Percentiles rank a stretch among this genome's conserved stretches.
Conservation (phyloP, 805 yeast species). For the Zygotorulaspora chibaensis region DNA sequence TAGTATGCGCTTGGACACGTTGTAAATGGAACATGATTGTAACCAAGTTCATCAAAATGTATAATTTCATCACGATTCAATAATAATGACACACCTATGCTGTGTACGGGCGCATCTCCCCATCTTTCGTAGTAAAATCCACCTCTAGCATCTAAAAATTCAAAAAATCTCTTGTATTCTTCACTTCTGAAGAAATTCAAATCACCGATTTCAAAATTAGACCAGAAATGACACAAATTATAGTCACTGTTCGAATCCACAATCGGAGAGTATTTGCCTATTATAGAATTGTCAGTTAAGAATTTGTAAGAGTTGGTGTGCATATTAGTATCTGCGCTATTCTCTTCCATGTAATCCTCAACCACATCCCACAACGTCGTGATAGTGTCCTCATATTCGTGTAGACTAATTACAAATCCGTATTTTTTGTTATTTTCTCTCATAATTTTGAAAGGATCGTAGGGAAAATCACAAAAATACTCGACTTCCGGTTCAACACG, state of each 20-base stretch:
- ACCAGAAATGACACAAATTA: constrained; percentile 84
- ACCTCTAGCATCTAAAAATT: constrained; percentile 59
- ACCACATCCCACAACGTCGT: constrained; percentile 77
- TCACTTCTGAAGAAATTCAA: constrained; percentile 67
- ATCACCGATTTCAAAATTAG: constrained; percentile 75
- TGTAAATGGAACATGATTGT: constrained; percentile 64
- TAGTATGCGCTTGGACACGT: constrained; percentile 55
- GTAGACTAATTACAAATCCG: constrained; percentile 79
- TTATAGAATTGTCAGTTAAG: constrained; percentile 49
- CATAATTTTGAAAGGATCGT: constrained; percentile 83
- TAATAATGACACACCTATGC: constrained; percentile 60
- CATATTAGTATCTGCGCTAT: constrained; percentile 47
- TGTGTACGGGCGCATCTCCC: constrained; percentile 95
- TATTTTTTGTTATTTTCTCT: constrained; percentile 72
- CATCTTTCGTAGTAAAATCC: constrained; percentile 86
- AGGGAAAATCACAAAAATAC: constrained; percentile 76
- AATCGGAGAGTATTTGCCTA: constrained; percentile 40
- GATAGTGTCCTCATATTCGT: constrained; percentile 81
- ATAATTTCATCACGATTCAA: constrained; percentile 58
- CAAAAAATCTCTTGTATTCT: constrained; percentile 57
- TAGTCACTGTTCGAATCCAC: constrained; percentile 51
- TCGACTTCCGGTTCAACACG: constrained; percentile 92
- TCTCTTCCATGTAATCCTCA: constrained; percentile 54
- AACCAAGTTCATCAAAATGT: constrained; percentile 80
- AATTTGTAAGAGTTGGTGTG: constrained; percentile 33